Evolutionary conservation across 2,329 filamentous ascomycete species (phyloP).

Genomic region (Waltergamsia citrina): DNA sequence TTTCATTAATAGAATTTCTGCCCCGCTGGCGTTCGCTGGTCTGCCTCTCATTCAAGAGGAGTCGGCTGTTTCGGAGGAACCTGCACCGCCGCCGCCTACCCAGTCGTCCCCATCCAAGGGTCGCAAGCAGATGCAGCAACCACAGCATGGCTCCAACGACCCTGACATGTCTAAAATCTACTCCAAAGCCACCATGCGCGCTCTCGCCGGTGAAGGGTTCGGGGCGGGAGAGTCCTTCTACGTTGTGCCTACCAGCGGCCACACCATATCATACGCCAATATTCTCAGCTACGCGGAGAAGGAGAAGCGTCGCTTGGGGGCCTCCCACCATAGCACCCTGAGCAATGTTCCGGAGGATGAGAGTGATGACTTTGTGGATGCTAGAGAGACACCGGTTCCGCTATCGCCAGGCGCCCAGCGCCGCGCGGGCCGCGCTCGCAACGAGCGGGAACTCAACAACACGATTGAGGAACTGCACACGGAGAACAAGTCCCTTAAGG

Average conservation of each 20-base stretch:
- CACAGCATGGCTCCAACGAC: constrained; percentile 24
- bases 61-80: constrained; percentile 13
- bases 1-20: constrained; percentile 80
- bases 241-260: constrained; percentile 83
- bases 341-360: constrained; percentile 46
- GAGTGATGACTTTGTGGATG: constrained; percentile 86
- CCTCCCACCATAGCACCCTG: constrained; percentile 39
- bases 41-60: constrained; percentile 63
- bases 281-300: constrained; percentile 67
- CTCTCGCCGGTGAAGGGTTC: constrained; percentile 61
- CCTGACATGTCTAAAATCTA: constrained; percentile 79
- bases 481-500: constrained; percentile 80
- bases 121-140: constrained; percentile 22
- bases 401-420: constrained; percentile 31
- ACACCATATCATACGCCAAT: constrained; percentile 86
- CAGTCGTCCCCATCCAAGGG: constrained; percentile 26
- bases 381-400: constrained; percentile 51
- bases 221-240: constrained; percentile 75
- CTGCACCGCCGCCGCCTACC: constrained; percentile 25
- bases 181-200: constrained; percentile 74
- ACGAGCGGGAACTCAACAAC: constrained; percentile 44
- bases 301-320: constrained; percentile 50
- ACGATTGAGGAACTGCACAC: constrained; percentile 80
- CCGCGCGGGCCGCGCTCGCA: constrained; percentile 27
- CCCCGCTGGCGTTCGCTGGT: constrained; percentile 85